These are phyloP conservation scores for Cicer judaicum DNA, from an alignment of 306 rosid species.

Conservation along the genomic window DNA sequence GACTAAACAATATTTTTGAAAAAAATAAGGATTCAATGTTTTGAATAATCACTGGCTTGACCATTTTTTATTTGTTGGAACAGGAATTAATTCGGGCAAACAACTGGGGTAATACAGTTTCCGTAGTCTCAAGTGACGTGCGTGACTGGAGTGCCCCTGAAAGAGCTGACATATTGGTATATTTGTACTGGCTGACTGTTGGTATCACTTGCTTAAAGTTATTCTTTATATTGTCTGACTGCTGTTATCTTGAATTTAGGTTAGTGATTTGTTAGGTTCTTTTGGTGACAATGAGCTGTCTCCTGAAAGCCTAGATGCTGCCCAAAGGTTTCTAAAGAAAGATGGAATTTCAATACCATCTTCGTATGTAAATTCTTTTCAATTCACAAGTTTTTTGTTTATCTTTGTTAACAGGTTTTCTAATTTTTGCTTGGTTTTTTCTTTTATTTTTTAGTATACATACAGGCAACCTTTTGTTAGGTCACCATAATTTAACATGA, in stretches of 20 bases:
- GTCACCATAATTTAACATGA: neutral
- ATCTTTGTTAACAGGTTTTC: neutral
- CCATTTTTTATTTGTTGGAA: slow-evolving; percentile 40
- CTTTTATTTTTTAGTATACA: neutral
- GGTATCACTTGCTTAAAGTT: neutral
- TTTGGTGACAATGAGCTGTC: slow-evolving; percentile 91
- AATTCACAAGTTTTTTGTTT: neutral
- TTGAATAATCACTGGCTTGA: neutral
- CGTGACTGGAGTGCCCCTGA: slow-evolving; percentile 83
- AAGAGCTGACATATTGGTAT: slow-evolving; percentile 90
- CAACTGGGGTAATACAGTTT: slow-evolving; percentile 67
- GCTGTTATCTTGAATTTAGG: slow-evolving; percentile 22
- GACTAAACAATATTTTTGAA: neutral
- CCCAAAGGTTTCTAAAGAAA: slow-evolving; percentile 65
- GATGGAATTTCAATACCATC: slow-evolving; percentile 59
- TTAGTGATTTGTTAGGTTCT: slow-evolving; percentile 63
- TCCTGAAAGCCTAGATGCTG: slow-evolving; percentile 92
- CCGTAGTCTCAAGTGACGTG: slow-evolving; percentile 75
- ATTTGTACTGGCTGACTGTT: neutral
- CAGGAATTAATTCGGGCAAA: slow-evolving; percentile 74
- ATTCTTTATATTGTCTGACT: slow-evolving; percentile 5
- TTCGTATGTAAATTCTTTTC: slow-evolving; percentile 42
- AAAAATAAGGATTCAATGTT: neutral
- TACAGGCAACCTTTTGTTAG: neutral
- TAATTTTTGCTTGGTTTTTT: neutral